Base-by-base conservation (phyloP, 2,329 filamentous ascomycete genomes). In the Colletotrichum musicola region DNA sequence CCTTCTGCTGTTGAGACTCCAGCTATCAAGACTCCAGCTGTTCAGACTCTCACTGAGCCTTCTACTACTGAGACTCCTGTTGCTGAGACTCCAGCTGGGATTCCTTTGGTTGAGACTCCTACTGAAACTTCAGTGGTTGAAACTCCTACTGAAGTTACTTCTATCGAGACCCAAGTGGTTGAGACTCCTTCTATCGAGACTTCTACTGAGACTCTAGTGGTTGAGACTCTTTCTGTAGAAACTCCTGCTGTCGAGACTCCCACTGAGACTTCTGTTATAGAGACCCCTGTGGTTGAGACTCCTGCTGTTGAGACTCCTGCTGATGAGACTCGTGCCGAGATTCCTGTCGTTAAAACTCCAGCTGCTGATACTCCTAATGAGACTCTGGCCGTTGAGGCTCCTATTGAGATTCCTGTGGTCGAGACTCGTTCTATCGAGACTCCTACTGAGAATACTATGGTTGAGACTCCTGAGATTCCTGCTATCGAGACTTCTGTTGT, bases 401-500 rank as follows among this genome's bases (percentile, higher is more conserved):
- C 13, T 10, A 42, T 6, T 13, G 12, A 30, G 6, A 30, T 9
- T 30, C 27, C 27, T 30, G 20, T 22, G 20, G 20, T 46, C 25
- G 38, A 58, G 16, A 27, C 16, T 25, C 18, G 42, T 44, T 66
- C 56, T 18, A 44, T 51, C 25, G 51, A 63, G 61, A 57, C 27
- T 30, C 9, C 27, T 30, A 30, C 27, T 7, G 27, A 46, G n/a
- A 54, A 22, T 27, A 10, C 50, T 16, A 10, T 14, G 5, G 22
- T 18, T 22, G 20, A 22, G 27, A 30, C 9, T 30, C 18, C 44
- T 22, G 20, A 2, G 20, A 3, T 22, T 22, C n/a, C n/a, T n/a
- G n/a, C n/a, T n/a, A n/a, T n/a, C n/a, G 20, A 22, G 20, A 22
- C 20, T 22, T 20, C 27, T 57, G 9, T 30, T n/a, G 9, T 14